These are phyloP conservation scores for Volvox reticuliferus DNA, from an alignment of 139 green algal genomes.

Conservation along the genomic window DNA sequence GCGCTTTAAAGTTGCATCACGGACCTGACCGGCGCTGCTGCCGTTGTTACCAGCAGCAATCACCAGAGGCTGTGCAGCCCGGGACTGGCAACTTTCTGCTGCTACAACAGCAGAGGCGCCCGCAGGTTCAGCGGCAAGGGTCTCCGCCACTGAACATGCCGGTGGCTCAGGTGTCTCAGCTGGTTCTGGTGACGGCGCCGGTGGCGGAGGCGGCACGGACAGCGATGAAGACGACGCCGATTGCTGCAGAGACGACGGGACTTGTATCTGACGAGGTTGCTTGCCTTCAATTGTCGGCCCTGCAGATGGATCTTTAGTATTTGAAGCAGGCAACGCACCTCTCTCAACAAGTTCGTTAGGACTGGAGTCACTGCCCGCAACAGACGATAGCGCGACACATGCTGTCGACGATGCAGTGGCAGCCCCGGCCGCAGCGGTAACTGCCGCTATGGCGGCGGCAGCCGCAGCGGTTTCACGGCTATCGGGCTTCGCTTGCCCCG, in stretches of 20 bases:
- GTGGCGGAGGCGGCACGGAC: neutral
- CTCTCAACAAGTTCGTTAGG: neutral
- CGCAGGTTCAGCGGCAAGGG: neutral
- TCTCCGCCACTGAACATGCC: neutral
- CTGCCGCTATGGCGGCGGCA: neutral
- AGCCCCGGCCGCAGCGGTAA: neutral
- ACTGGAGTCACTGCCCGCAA: too few relatives aligned
- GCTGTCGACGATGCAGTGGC: neutral
- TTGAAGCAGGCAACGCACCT: neutral
- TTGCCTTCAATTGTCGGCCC: neutral
- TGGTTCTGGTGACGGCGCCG: conserved; percentile 4
- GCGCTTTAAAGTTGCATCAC: too few relatives aligned
- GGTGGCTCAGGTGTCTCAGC: neutral
- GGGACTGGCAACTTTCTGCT: neutral
- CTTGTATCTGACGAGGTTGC: neutral
- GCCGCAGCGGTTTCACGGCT: neutral
- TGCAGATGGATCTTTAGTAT: neutral
- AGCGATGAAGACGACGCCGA: neutral
- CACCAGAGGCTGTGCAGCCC: neutral
- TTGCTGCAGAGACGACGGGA: neutral
- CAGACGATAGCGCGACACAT: neutral
- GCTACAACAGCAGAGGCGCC: neutral
- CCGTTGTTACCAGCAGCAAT: neutral
- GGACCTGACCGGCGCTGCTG: too few relatives aligned
- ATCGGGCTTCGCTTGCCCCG: neutral